A percentile compares a stretch with the other conserved stretches of the same genome.
phyloP scores from a whole-genome alignment of 371 early-diverging fungal species.

The Entomophthora muscae region DNA sequence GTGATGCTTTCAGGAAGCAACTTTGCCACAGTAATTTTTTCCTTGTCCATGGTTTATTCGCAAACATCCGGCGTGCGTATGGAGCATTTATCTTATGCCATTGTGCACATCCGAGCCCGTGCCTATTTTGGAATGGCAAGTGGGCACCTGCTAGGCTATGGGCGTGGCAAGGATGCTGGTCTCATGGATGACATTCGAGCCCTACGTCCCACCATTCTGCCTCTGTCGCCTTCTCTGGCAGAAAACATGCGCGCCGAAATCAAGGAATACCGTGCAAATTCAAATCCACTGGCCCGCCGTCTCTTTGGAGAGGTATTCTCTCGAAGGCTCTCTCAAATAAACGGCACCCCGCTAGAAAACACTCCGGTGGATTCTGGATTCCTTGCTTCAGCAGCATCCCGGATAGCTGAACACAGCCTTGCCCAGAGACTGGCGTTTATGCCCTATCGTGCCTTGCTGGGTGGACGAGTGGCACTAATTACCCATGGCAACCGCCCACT shows the following conservation, averaged over 20 bases:
- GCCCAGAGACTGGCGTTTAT: background rate
- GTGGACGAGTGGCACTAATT: background rate
- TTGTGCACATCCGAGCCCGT: background rate
- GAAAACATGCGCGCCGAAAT: background rate
- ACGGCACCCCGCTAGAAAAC: background rate
- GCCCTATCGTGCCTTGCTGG: background rate
- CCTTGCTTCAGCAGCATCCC: background rate
- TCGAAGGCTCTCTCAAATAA: background rate
- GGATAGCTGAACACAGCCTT: background rate
- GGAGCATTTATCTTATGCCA: conserved; percentile 1
- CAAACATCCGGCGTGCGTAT: background rate
- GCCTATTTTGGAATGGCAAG: background rate
- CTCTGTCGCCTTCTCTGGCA: background rate
- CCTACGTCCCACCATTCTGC: background rate
- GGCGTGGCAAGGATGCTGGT: background rate
- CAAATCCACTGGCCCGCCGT: background rate
- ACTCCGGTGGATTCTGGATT: background rate
- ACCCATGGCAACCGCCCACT: background rate
- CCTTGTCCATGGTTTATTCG: background rate
- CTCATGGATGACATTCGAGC: conserved; percentile 4
- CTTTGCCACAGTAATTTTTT: background rate
- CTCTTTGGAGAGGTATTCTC: background rate
- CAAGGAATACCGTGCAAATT: background rate
- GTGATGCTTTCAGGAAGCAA: background rate
- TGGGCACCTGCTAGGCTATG: conserved; percentile 1